Evolutionary conservation across 805 yeast genomes (phyloP).

Genomic region (Hanseniaspora vineae): DNA sequence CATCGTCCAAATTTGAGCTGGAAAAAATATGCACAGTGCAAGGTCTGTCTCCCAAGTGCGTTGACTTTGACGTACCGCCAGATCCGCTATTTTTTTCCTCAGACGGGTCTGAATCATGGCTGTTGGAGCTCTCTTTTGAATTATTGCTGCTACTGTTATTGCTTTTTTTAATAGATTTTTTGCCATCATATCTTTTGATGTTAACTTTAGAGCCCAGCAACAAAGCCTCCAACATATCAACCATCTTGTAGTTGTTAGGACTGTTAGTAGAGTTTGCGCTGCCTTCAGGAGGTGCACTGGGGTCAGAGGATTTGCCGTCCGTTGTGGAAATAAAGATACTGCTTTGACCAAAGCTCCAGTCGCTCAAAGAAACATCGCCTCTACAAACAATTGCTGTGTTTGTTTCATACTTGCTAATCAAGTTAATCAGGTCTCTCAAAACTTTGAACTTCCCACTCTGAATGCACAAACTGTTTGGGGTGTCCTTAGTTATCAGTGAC

Average conservation of each 20-base stretch:
- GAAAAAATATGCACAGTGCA: constrained; percentile 34
- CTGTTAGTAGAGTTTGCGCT: not conserved
- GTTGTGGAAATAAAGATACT: not conserved
- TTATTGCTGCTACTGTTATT: constrained; percentile 12
- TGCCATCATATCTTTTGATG: constrained; percentile 50
- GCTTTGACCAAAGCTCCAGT: not conserved
- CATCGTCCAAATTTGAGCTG: constrained; percentile 11
- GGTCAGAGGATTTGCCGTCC: too few relatives aligned
- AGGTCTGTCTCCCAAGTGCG: not conserved
- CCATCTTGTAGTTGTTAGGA: constrained; percentile 32
- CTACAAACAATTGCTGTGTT: constrained; percentile 60
- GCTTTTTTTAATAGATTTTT: constrained; percentile 34
- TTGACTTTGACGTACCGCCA: not conserved
- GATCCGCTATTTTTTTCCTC: not conserved
- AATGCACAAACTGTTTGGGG: constrained; percentile 55
- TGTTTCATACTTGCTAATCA: constrained; percentile 33
- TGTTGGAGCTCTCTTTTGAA: not conserved
- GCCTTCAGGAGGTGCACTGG: too few relatives aligned
- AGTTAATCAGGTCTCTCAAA: constrained; percentile 46
- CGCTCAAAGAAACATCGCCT: constrained; percentile 17
- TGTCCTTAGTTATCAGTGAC: constrained; percentile 55
- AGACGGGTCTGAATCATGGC: not conserved
- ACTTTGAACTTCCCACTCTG: constrained; percentile 78
- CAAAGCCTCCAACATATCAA: constrained; percentile 65
- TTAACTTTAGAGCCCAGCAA: constrained; percentile 42